Evolutionary conservation across 805 yeast species (phyloP).

Genomic region (Ogataea pignaliae): DNA sequence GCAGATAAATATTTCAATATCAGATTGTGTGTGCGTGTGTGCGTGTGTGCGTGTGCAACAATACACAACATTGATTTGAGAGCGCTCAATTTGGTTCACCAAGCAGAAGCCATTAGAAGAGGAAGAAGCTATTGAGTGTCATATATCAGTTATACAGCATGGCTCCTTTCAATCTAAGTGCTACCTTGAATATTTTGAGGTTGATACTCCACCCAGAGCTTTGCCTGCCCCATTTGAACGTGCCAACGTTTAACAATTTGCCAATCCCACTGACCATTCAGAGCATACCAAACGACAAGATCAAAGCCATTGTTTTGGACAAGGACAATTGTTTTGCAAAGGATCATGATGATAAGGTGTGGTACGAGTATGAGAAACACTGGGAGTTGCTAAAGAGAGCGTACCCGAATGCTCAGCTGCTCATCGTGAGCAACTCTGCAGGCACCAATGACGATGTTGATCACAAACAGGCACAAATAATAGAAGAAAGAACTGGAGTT

Average conservation of each 20-base stretch:
- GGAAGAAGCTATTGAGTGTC: too few species aligned
- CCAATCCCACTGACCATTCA: conserved; percentile 24
- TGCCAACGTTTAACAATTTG: conserved; percentile 40
- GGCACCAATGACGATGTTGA: conserved; percentile 76
- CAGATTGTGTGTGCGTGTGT: too few species aligned
- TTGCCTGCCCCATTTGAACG: conserved; percentile 63
- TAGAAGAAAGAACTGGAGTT: conserved; percentile 66
- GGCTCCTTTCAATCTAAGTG: conserved; percentile 54
- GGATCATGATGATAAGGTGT: conserved; percentile 73
- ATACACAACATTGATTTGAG: too few species aligned
- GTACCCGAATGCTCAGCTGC: conserved; percentile 59
- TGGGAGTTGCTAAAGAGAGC: conserved; percentile 53
- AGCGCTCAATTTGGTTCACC: too few species aligned
- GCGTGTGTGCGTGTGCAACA: too few species aligned
- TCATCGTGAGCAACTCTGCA: conserved; percentile 89
- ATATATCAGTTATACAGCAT: conserved; percentile 25
- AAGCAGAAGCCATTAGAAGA: too few species aligned
- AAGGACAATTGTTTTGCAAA: conserved; percentile 94
- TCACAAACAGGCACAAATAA: conserved; percentile 51
- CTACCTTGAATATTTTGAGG: conserved; percentile 63
- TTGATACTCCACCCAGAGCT: conserved; percentile 60
- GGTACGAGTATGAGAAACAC: conserved; percentile 59
- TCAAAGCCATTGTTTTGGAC: conserved; percentile 80
- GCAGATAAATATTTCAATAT: too few species aligned
- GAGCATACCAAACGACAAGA: conserved; percentile 26